Conservation (phyloP, 345 rosid genomes). For the Acer saccharum region DNA sequence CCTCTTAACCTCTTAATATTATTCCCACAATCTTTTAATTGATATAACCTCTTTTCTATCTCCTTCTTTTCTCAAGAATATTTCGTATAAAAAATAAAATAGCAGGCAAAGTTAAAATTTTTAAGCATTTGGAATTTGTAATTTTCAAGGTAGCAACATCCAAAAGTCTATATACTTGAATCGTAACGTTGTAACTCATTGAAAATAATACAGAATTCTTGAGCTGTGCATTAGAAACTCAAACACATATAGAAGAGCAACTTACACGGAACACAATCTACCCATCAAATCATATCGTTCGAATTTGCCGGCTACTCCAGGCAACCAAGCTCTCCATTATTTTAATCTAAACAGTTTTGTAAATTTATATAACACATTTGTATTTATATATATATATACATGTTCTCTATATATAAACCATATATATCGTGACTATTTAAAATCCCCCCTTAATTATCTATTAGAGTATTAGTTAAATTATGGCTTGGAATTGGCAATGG, state of each 20-base stretch:
- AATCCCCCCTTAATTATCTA: too few species aligned
- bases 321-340: not conserved
- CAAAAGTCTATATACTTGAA: not conserved
- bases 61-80: too few species aligned
- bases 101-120: not conserved
- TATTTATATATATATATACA: not conserved
- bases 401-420: constrained; percentile 15
- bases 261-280: constrained; percentile 12
- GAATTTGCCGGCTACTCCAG: constrained; percentile 11
- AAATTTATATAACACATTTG: not conserved
- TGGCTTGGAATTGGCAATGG: constrained; percentile 10
- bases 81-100: too few species aligned
- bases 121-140: not conserved
- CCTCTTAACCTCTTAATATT: too few species aligned
- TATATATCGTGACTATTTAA: too few species aligned
- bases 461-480: not conserved
- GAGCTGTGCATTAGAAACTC: not conserved
- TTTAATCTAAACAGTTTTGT: not conserved
- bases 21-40: too few species aligned
- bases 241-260: not conserved
- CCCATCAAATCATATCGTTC: constrained; percentile 8
- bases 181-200: not conserved
- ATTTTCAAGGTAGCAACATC: not conserved
- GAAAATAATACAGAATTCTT: not conserved
- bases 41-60: too few species aligned